Evolutionary conservation across 2,329 filamentous ascomycete genomes (phyloP).

Genomic region (Metarhizium anisopliae): DNA sequence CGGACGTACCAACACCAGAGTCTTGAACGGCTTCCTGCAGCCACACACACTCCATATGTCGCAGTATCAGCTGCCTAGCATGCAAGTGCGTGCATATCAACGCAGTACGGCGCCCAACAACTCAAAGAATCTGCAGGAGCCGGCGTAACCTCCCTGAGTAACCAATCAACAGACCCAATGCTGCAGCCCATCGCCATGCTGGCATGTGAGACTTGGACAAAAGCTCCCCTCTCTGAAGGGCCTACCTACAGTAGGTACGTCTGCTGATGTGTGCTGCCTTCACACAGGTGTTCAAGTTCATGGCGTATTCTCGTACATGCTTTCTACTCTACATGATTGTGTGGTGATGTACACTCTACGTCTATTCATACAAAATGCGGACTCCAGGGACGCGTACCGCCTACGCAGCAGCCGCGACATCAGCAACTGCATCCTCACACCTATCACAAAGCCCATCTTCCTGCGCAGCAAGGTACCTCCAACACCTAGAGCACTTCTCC

Average conservation of each 20-base stretch:
- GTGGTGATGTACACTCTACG: background rate
- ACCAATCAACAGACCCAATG: background rate
- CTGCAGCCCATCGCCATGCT: no score
- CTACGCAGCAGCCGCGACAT: conserved; percentile 8
- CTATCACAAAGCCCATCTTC: conserved; percentile 61
- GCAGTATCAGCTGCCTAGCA: no score
- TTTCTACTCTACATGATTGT: background rate
- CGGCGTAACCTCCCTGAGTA: background rate
- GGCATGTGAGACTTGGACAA: background rate
- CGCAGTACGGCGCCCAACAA: no score
- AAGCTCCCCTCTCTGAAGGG: no score
- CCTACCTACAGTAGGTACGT: no score
- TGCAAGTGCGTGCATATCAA: no score
- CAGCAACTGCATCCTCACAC: conserved; percentile 57
- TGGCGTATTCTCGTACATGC: background rate
- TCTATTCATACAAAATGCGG: conserved; percentile 1
- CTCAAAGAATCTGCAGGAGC: background rate
- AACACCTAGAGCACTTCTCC: conserved; percentile 79
- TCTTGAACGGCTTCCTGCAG: no score
- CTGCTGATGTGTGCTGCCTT: no score
- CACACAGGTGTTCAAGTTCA: background rate
- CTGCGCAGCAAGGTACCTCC: conserved; percentile 69
- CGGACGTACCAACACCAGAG: background rate
- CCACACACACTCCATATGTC: no score
- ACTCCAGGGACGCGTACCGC: background rate